Evolutionary conservation across 768 basidiomycete species (phyloP), one percentile per base, ranked within the genome.

Genomic region (Russula dissimulans): DNA sequence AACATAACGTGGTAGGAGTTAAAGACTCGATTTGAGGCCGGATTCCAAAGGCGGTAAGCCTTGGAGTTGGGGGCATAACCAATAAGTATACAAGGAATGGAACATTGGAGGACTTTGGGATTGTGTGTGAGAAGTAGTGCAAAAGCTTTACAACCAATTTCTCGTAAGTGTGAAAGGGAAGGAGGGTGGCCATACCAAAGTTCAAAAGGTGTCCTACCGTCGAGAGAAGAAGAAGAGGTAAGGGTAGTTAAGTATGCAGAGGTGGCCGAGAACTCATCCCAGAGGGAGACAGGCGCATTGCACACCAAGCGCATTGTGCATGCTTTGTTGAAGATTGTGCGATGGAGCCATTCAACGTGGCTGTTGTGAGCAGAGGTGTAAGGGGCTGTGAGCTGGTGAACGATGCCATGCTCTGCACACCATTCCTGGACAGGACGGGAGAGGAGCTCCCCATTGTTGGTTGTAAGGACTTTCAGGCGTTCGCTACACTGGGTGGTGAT

Each of bases 351-450:
- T 29, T 57, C 56, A 8, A 29, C 47, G 12, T 34, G 45, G 14
- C 56, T 46, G 18, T 57, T 57, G 8, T 57, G 56, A 1, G 47
- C 46, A 22, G 56, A 57, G 4, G 47, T 57, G 36, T 57, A 26
- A 8, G 56, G 56, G 5, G 56, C 47, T 4, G 48, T 49, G 8
- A 34, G 7, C 0, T n/a, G 31, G 11, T 49, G 48, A 0, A 3
- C 7, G 7, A 49, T 34, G 0, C 48, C 48, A 4, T 49, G 5
- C 0, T 0, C 1, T 0, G 31, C 3, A 14, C 49, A 50, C 34
- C 34, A 50, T 1, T 18, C n/a, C 1, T 0, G 2, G 2, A 36
- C 18, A 0, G 9, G 3, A 2, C 11, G 11, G n/a, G 34, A 50
- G 3, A 18, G 4, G 10, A 50, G 18, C 5, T 50, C n/a, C 0